Conservation (phyloP, 1,284 basidiomycete genomes). For the Vanrija sp. region DNA sequence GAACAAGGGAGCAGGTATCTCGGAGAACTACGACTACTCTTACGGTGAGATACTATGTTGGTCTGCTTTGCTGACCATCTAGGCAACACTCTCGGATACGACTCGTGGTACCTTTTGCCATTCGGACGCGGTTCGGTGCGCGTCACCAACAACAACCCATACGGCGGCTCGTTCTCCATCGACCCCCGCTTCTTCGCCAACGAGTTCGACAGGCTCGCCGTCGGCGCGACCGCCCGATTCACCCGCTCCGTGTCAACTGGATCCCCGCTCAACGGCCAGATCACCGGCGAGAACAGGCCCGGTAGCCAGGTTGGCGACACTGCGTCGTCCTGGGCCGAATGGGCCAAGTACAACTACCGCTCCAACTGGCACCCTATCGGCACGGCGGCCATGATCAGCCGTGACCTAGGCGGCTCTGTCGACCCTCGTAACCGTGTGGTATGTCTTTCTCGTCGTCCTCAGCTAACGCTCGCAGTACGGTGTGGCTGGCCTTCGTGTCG, state of each 20-base stretch:
- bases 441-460: slow-evolving; percentile 47
- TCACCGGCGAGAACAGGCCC: slow-evolving; percentile 42
- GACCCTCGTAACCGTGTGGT: slow-evolving; percentile 49
- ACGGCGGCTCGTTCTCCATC: slow-evolving; percentile 23
- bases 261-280: slow-evolving; percentile 14
- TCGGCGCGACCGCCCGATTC: slow-evolving; percentile 17
- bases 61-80: not conserved
- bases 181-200: slow-evolving; percentile 48
- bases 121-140: slow-evolving; percentile 43
- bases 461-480: slow-evolving; percentile 24
- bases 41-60: slow-evolving; percentile 16
- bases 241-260: slow-evolving; percentile 19
- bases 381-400: slow-evolving; percentile 61
- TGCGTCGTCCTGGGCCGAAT: slow-evolving; percentile 46
- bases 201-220: slow-evolving; percentile 31
- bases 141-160: slow-evolving; percentile 35
- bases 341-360: slow-evolving; percentile 36
- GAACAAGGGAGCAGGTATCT: slow-evolving; percentile 33
- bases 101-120: slow-evolving; percentile 45
- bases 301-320: slow-evolving; percentile 33
- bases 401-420: slow-evolving; percentile 56
- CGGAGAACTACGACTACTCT: slow-evolving; percentile 39
- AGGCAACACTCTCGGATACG: slow-evolving; percentile 31
- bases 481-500: slow-evolving; percentile 52
- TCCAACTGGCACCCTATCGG: slow-evolving; percentile 54